Evolutionary conservation across 164 flowering plant genomes (phyloP), one percentile per base, ranked within the genome.

Genomic region (Warburgia ugandensis): DNA sequence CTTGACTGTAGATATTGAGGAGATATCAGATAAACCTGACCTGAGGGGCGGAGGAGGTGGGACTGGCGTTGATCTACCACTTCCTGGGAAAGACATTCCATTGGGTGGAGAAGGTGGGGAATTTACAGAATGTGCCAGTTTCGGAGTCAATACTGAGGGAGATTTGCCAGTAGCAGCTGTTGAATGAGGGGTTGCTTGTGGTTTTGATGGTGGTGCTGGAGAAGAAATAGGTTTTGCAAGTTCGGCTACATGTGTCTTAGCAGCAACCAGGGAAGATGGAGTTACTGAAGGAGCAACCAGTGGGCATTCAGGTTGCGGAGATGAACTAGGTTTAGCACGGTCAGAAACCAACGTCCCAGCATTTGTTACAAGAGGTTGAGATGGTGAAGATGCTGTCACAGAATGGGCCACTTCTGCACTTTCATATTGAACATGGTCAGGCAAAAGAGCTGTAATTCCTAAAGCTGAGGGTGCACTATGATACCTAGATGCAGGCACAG

Each of bases 401-500:
- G 63, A 17, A 35, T 36, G 49, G 27, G 63, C 14, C 28, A 44
- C 56, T 38, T 70, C 73, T 22, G 44, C 20, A 50, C 42, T 61
- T 52, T 40, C 49, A 48, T 43, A 56, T 29, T 60, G 52, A 50
- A 43, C 50, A 48, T 67, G 65, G 40, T 68, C 73, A 45, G 81
- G 84, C 66, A 87, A 67, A 23, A 83, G 65, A 64, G 85, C 81
- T 19, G 89, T 78, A 45, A 86, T 86, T 20, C 94, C 92, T 55
- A 87, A 76, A 53, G 67, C 63, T 2, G 92, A 81, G 26, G 83
- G 81, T 64, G 85, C 77, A 71, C 82, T 76, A 29, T 77, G 78
- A 55, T 75, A 83, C 68, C 84, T 75, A 52, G 84, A 71, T 29
- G 68, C 43, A 17, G 87, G 52, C 55, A 61, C 35, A 36, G 87